phyloP scores from a whole-genome alignment of 495 filamentous ascomycete species.

The Cercophora scortea region DNA sequence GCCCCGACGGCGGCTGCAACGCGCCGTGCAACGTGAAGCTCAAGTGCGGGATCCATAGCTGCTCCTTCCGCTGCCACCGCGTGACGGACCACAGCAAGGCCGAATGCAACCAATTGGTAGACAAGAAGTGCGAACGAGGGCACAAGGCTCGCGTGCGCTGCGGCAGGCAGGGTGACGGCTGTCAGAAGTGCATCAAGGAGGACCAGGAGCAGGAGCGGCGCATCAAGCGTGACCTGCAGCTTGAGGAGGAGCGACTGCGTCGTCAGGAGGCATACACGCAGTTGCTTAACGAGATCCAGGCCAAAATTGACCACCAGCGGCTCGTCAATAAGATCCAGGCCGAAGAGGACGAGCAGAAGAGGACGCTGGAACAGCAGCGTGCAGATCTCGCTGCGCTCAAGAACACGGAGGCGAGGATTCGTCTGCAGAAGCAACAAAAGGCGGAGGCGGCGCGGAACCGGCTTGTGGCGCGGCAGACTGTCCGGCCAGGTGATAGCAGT shows the following conservation, averaged over 20 bases:
- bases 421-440: conserved; percentile 8
- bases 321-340: conserved; percentile 36
- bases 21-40: conserved; percentile 52
- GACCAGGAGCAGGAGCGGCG: conserved; percentile 36
- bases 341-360: conserved; percentile 37
- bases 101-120: conserved; percentile 41
- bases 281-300: conserved; percentile 46
- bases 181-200: conserved; percentile 45
- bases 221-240: conserved; percentile 42
- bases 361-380: conserved; percentile 35
- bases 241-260: conserved; percentile 43
- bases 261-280: conserved; percentile 43
- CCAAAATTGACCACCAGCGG: conserved; percentile 48
- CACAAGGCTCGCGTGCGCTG: conserved; percentile 38
- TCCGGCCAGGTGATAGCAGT: neutral
- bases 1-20: conserved; percentile 68
- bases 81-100: conserved; percentile 60
- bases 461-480: neutral
- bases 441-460: neutral
- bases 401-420: conserved; percentile 3
- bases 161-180: conserved; percentile 22
- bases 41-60: conserved; percentile 55
- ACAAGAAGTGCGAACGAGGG: conserved; percentile 41
- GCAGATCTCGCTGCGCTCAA: conserved; percentile 19
- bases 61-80: conserved; percentile 56